Conservation (phyloP, 2,329 filamentous ascomycete genomes). For the Geosmithia flava region DNA sequence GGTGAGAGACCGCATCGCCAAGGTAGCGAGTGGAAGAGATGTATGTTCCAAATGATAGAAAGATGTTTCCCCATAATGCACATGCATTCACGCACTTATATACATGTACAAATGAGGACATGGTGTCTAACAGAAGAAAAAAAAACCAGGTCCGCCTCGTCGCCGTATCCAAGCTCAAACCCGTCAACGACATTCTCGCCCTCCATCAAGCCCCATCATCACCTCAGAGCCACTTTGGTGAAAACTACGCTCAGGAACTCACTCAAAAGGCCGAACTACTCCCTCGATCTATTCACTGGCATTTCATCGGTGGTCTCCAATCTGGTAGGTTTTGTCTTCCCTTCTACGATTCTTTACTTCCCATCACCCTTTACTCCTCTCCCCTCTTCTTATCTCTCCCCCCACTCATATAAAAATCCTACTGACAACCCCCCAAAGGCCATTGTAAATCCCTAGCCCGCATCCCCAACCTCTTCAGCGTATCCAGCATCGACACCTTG, state of each 20-base stretch:
- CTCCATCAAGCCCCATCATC: slow-evolving; percentile 51
- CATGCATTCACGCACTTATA: no score
- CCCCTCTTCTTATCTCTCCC: background rate
- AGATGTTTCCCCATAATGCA: background rate
- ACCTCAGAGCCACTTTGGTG: slow-evolving; percentile 70
- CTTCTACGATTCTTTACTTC: background rate
- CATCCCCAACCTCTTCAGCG: slow-evolving; percentile 81
- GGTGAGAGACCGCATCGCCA: slow-evolving; percentile 45
- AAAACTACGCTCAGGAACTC: slow-evolving; percentile 92
- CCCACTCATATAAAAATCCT: background rate
- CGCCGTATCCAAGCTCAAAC: slow-evolving; percentile 93
- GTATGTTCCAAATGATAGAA: slow-evolving; percentile 25
- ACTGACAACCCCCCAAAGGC: slow-evolving; percentile 31
- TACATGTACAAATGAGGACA: background rate
- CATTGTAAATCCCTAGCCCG: slow-evolving; percentile 83
- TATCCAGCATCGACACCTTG: slow-evolving; percentile 75
- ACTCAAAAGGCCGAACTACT: slow-evolving; percentile 73
- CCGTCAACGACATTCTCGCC: slow-evolving; percentile 78
- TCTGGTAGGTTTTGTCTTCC: slow-evolving; percentile 32
- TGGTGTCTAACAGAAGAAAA: slow-evolving; percentile 25
- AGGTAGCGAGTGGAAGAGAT: slow-evolving; percentile 38
- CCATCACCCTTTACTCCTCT: background rate
- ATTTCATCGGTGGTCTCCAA: slow-evolving; percentile 92
- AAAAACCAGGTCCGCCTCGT: slow-evolving; percentile 53
- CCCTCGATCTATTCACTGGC: slow-evolving; percentile 71